Evolutionary conservation across 345 rosid genomes (phyloP), one percentile per base, ranked within the genome.

Genomic region (Bruguiera gymnorhiza): DNA sequence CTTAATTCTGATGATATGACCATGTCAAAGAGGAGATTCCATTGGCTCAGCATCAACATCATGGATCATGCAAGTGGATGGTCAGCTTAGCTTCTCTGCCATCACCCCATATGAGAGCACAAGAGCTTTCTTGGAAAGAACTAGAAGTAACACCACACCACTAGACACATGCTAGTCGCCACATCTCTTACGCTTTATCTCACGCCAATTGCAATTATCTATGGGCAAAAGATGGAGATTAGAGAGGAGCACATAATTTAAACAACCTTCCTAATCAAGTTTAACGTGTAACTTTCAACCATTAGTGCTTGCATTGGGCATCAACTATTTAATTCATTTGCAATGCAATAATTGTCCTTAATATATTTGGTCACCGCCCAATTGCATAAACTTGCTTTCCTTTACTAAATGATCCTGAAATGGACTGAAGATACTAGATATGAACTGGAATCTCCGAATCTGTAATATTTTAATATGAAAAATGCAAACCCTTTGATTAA

Each of bases 151-250:
- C 50, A 66, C 53, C 69, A 32, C 30, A 30, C 53, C 69, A 53
- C 30, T 20, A 58, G 31, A 57, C 75, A 37, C 11, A 48, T 50
- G 34, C 75, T 59, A 23, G 46, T 72, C 58, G 65, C 75, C 75
- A 65, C 75, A 29, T 72, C 63, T 24, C 65, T 43, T 15, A 65
- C 48, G 70, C 64, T 57, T 54, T 53, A 19, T 32, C 27, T 53
- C 59, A 5, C 58, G 52, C 27, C 11, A 55, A 26, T 23, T 55
- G 29, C 59, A 55, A n/a, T 23, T 7, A n/a, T 54, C 15, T 11
- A 55, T 23, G 16, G 10, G 5, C 59, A 9, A 51, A n/a, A 26
- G 19, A 30, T 24, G 11, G 1, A 8, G 51, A 13, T 30, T 39
- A 30, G 26, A 29, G 20, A 68, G 11, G 20, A 58, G 8, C 54